Conservation (phyloP, 805 yeast species). For the Zygosaccharomyces siamensis region DNA sequence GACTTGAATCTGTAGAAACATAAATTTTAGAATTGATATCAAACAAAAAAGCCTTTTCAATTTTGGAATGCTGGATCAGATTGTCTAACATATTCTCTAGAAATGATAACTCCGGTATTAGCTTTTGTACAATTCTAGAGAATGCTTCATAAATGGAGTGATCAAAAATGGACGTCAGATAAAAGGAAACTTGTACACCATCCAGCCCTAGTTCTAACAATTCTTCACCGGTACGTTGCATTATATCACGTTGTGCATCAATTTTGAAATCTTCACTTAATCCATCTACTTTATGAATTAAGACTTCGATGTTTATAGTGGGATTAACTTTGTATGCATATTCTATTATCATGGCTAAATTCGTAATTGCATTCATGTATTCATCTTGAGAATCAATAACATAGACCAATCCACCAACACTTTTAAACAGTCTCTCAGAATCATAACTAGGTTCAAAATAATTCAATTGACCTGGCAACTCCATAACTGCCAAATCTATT, state of each 20-base stretch:
- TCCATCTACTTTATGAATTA: slow-evolving; percentile 95
- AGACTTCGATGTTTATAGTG: slow-evolving; percentile 78
- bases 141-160: slow-evolving; percentile 95
- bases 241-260: slow-evolving; percentile 93
- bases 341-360: slow-evolving; percentile 80
- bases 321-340: slow-evolving; percentile 84
- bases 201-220: slow-evolving; percentile 82
- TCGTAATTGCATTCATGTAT: slow-evolving; percentile 84
- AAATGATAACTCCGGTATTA: slow-evolving; percentile 82
- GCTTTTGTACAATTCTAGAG: slow-evolving; percentile 84
- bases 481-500: slow-evolving; percentile 85
- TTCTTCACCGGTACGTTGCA: slow-evolving; percentile 94
- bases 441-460: slow-evolving; percentile 83
- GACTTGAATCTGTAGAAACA: slow-evolving; percentile 92
- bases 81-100: slow-evolving; percentile 85
- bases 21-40: slow-evolving; percentile 91
- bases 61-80: slow-evolving; percentile 79
- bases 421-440: slow-evolving; percentile 66
- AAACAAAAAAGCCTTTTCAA: slow-evolving; percentile 89
- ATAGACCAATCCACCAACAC: slow-evolving; percentile 86
- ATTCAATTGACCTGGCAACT: slow-evolving; percentile 89
- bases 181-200: slow-evolving; percentile 86
- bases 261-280: slow-evolving; percentile 86
- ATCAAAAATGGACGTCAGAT: slow-evolving; percentile 89
- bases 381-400: slow-evolving; percentile 96